phyloP scores from a whole-genome alignment of 2,329 filamentous ascomycete species.

The Colletotrichum sidae region DNA sequence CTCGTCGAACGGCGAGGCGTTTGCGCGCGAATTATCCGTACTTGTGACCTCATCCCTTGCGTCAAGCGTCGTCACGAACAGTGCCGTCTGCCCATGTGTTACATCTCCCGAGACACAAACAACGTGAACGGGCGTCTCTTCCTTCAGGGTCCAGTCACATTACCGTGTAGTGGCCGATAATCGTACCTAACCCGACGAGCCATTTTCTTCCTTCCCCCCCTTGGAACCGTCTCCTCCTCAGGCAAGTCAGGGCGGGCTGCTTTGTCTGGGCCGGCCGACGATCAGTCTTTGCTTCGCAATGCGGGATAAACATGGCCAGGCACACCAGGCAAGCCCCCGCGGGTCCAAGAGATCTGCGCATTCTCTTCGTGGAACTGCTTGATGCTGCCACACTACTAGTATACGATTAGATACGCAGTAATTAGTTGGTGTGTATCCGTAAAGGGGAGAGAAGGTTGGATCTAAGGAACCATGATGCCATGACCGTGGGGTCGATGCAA shows the following conservation, averaged over 20 bases:
- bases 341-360: slow-evolving; percentile 5
- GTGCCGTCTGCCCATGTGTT: slow-evolving; percentile 8
- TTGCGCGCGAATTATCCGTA: slow-evolving; percentile 9
- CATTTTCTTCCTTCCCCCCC: background rate
- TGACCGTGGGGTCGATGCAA: slow-evolving; percentile 14
- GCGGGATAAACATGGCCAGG: too few species aligned
- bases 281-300: too few species aligned
- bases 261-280: too few species aligned
- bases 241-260: too few species aligned
- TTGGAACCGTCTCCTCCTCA: too few species aligned
- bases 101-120: slow-evolving; percentile 27
- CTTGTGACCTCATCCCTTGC: slow-evolving; percentile 30
- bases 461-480: background rate
- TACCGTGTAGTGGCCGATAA: too few species aligned
- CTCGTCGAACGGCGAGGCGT: slow-evolving; percentile 1
- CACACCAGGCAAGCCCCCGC: too few species aligned
- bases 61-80: slow-evolving; percentile 29
- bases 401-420: too few species aligned
- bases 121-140: slow-evolving; percentile 13
- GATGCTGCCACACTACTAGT: too few species aligned
- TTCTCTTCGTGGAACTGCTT: slow-evolving; percentile 26
- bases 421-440: too few species aligned
- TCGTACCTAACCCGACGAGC: background rate
- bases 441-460: slow-evolving; percentile 1
- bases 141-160: slow-evolving; percentile 22